These are phyloP conservation scores for Aspergillus tamarii DNA, from an alignment of 2,329 filamentous ascomycete species.

Conservation along the genomic window DNA sequence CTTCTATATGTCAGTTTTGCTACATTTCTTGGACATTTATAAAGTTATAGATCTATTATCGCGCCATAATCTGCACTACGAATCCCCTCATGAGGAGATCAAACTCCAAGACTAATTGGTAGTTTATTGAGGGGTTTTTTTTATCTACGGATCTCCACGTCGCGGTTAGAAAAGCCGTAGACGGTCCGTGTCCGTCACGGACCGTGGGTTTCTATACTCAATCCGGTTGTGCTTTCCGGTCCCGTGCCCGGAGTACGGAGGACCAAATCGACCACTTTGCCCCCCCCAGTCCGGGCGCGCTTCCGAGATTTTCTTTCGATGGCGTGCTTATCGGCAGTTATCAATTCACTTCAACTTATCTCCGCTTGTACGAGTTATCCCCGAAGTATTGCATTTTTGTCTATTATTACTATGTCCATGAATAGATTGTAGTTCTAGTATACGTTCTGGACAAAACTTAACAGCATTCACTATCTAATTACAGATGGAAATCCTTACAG, in stretches of 20 bases:
- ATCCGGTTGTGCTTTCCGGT: not conserved
- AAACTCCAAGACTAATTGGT: not conserved
- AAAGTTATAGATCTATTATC: not conserved
- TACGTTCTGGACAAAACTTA: not conserved
- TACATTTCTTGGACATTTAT: not conserved
- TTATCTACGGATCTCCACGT: not conserved
- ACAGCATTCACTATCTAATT: not conserved
- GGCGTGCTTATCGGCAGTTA: not conserved
- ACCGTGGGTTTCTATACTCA: not conserved
- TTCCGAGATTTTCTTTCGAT: not conserved
- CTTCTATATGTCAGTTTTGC: not conserved
- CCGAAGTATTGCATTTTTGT: not conserved
- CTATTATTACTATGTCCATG: not conserved
- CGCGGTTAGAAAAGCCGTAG: not conserved
- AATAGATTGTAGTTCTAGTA: too few relatives aligned
- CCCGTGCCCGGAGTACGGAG: not conserved
- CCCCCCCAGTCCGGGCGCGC: not conserved
- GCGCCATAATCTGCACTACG: not conserved
- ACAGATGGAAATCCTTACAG: accelerated
- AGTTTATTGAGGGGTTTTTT: not conserved
- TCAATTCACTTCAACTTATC: too few relatives aligned
- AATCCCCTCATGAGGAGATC: conserved; percentile 12
- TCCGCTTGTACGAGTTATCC: not conserved
- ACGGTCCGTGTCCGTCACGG: not conserved
- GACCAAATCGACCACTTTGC: not conserved